Evolutionary conservation across 2,329 filamentous ascomycete genomes (phyloP).

Genomic region (Penicillium janthinellum): DNA sequence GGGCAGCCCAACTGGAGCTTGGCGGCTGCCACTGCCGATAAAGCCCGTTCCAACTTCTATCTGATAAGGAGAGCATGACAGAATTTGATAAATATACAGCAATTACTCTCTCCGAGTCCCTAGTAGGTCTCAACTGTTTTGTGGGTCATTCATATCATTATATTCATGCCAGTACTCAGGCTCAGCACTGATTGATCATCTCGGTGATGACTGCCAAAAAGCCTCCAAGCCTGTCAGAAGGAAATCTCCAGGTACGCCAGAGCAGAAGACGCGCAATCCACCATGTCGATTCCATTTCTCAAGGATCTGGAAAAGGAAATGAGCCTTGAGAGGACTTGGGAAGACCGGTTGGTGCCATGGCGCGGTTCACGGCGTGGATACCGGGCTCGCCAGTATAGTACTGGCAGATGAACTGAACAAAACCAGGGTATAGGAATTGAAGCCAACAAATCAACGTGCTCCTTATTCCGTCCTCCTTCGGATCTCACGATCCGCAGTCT

Average conservation of each 20-base stretch:
- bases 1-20: constrained; percentile 19
- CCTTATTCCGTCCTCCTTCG: constrained; percentile 62
- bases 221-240: neutral
- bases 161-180: neutral
- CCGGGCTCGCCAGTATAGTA: neutral
- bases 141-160: constrained; percentile 1
- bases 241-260: neutral
- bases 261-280: neutral
- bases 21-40: constrained; percentile 8
- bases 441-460: neutral
- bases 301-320: no score
- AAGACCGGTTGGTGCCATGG: neutral
- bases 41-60: neutral
- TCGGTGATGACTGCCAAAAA: neutral
- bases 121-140: neutral
- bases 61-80: neutral
- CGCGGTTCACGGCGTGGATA: neutral
- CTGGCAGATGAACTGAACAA: neutral
- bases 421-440: neutral
- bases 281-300: no score
- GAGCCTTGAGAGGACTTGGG: neutral
- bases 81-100: no score
- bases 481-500: constrained; percentile 64
- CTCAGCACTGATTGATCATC: neutral
- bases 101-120: no score